Base-by-base conservation (phyloP, 176 grass and related monocot genomes). In the Raddia distichophylla region DNA sequence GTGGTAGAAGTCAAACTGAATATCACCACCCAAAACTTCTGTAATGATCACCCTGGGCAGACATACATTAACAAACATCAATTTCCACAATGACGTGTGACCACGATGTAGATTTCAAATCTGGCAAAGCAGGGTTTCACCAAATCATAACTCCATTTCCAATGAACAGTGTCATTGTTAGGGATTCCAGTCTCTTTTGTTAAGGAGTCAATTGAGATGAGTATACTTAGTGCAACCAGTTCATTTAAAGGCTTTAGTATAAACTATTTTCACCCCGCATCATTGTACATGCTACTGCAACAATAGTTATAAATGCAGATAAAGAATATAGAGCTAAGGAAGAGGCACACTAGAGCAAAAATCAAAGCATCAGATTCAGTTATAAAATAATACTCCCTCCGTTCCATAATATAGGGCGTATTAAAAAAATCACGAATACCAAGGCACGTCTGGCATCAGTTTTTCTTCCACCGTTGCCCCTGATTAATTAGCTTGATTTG, bases 1-100 rank as follows among this genome's bases (percentile, higher is more conserved):
- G 74, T 95, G 93, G 79, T 99, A 99, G 74, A 93, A 99, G 87
- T 99, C 93, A 88, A 95, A 99, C 70, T 99, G 96, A 69, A 99
- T 95, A 58, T 99, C 93, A 64, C 90, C 95, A 52, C 96, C 96
- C 87, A 99, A 73, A 70, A 99, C 91, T 87, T 99, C 93, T 8
- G 93, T 99, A 69, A 99, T 99, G 58, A 99, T 99, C 63, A 93
- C 74, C 93, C 96, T 99, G 89, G 61, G 37, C 40, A 80, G 47
- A 82, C 46, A 53, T 16, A 11, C 79, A 75, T 74, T 3, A 47
- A 43, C 17, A 84, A 73, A 64, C 67, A 58, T 80, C 60, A 84
- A 60, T 80, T 55, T 42, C 4, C 40, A n/a, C 10, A 7, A 67
- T 27, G 14, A 53, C 77, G 82, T 44, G 6, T 13, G 48, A 59